Base-by-base conservation (phyloP, 768 basidiomycete genomes). In the Pleurotus cornucopiae region DNA sequence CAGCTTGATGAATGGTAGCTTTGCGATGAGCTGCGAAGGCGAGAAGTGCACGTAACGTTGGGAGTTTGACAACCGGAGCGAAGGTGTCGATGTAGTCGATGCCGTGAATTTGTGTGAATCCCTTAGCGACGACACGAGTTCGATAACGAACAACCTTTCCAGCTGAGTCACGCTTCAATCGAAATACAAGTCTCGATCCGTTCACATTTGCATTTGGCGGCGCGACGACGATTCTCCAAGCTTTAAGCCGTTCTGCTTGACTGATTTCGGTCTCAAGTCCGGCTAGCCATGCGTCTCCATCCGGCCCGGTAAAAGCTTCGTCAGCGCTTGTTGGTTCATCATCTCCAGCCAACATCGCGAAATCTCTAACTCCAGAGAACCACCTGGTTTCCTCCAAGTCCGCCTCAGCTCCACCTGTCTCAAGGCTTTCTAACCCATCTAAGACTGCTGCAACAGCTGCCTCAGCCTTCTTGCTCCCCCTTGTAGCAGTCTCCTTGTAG, bases 41-140 rank as follows among this genome's bases (percentile, higher is more conserved):
- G 2, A 67, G 62, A 16, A 70, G 57, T 11, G 47, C 11, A 11
- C 55, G 23, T 13, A 69, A 52, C 0, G 61, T 63, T 3, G 65
- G 58, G 11, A 66, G 61, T 18, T 55, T 49, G 0, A 63, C 59
- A 0, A 65, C 63, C 0, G 69, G 67, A 0, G 65, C 61, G 47
- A 58, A 7, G 6, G 6, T 39, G 38, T 39, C 38, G 38, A 39
- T 14, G 14, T 39, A 39, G 14, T 39, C 38, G 14, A 39, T 14
- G 38, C 38, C 38, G 38, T 39, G 14, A 39, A 39, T 14, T 39
- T 39, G 38, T 6, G 38, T 39, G 38, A 39, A 39, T 6, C 38
- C 38, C 14, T 39, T 39, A 39, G 38, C 38, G 14, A 39, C 38
- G 14, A 39, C 7, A 39, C 38, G 38, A 14, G 38, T 14, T 7